Percentiles rank a stretch among this genome's conserved stretches.
Evolutionary conservation across 768 basidiomycete species (phyloP).

Genomic region (Lanmaoa pseudosensibilis): DNA sequence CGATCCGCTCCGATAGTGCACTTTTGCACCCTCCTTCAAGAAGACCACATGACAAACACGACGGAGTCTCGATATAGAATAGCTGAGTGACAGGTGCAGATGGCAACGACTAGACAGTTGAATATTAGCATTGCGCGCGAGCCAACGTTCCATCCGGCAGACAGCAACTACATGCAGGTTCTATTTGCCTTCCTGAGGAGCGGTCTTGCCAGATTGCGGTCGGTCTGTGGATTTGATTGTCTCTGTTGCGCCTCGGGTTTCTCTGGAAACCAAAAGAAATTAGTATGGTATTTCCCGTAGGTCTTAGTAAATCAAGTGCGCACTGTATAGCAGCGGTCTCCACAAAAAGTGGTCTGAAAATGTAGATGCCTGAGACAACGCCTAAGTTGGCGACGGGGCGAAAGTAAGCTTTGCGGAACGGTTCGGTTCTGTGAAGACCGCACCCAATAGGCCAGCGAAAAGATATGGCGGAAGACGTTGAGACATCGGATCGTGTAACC

Average conservation of each 20-base stretch:
- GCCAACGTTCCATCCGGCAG: background rate
- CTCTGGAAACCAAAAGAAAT: conserved; percentile 14
- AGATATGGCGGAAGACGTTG: conserved; percentile 51
- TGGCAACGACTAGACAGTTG: background rate
- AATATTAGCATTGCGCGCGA: background rate
- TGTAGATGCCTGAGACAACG: conserved; percentile 61
- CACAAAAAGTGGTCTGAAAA: conserved; percentile 55
- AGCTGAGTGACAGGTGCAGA: background rate
- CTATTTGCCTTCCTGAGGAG: conserved; percentile 13
- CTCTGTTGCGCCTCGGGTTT: background rate
- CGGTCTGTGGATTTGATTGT: background rate
- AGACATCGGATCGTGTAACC: conserved; percentile 20
- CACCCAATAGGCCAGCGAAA: conserved; percentile 60
- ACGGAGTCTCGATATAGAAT: background rate
- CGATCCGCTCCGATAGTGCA: conserved; percentile 8
- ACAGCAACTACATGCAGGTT: background rate
- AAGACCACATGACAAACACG: conserved; percentile 13
- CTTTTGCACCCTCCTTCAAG: conserved; percentile 10
- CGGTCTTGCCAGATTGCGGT: conserved; percentile 1
- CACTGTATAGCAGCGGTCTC: conserved; percentile 14
- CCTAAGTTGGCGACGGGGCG: conserved; percentile 37
- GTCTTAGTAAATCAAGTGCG: background rate
- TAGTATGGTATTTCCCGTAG: background rate
- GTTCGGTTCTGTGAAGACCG: background rate
- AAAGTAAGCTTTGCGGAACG: conserved; percentile 1